These are phyloP conservation scores for Barnettozyma populi DNA, from an alignment of 805 yeast species.

Conservation along the genomic window DNA sequence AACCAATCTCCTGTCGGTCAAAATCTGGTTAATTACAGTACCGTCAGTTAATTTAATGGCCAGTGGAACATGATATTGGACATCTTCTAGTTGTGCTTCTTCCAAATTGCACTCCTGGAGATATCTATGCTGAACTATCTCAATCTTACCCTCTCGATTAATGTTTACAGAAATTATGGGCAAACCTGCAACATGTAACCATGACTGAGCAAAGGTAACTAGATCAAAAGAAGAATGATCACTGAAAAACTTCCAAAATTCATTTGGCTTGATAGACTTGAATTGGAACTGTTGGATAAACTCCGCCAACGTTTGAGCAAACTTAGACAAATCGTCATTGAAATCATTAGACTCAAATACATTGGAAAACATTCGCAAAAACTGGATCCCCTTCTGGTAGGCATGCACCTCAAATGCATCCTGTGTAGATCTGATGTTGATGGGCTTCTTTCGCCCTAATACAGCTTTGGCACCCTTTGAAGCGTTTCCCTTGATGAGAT, in stretches of 20 bases:
- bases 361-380: constrained; percentile 47
- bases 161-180: constrained; percentile 43
- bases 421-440: constrained; percentile 34
- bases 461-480: constrained; percentile 17
- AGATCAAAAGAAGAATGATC: constrained; percentile 36
- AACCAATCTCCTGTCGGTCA: constrained; percentile 36
- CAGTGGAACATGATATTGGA: constrained; percentile 60
- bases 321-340: constrained; percentile 28
- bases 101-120: constrained; percentile 21
- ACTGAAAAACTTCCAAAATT: constrained; percentile 45
- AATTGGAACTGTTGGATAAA: constrained; percentile 33
- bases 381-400: constrained; percentile 56
- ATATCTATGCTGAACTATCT: constrained; percentile 36
- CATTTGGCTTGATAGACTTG: constrained; percentile 41
- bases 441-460: constrained; percentile 15
- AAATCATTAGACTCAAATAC: constrained; percentile 31
- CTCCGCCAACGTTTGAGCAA: constrained; percentile 31
- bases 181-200: constrained; percentile 56
- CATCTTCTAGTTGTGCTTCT: constrained; percentile 41
- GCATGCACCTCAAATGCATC: constrained; percentile 45
- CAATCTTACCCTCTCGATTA: constrained; percentile 26
- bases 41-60: constrained; percentile 34
- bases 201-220: constrained; percentile 48
- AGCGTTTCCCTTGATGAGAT: constrained; percentile 32
- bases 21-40: constrained; percentile 32